Conservation (phyloP, 2,329 filamentous ascomycete species). For the Mycogone perniciosa region DNA sequence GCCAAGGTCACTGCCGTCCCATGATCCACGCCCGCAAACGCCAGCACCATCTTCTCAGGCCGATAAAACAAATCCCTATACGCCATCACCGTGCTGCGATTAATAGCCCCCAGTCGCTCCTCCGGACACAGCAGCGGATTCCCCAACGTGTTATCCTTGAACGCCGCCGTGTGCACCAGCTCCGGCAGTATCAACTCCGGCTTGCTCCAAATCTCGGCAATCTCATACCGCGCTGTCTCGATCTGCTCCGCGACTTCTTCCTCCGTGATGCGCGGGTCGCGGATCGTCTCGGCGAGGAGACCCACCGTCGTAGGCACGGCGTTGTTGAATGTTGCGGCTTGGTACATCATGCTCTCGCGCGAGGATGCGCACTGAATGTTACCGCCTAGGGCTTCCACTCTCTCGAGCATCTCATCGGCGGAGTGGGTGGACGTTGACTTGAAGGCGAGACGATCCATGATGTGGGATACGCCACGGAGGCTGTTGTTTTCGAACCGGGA, state of each 20-base stretch:
- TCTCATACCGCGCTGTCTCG: constrained; percentile 89
- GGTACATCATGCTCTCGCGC: constrained; percentile 96
- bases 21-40: constrained; percentile 89
- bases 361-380: constrained; percentile 97
- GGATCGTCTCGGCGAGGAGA: constrained; percentile 88
- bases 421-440: constrained; percentile 71
- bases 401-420: constrained; percentile 80
- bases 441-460: constrained; percentile 92
- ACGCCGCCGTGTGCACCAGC: constrained; percentile 90
- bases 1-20: constrained; percentile 70
- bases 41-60: constrained; percentile 87
- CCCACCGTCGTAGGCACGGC: constrained; percentile 77
- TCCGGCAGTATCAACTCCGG: constrained; percentile 94
- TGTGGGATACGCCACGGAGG: constrained; percentile 86
- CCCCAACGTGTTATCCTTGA: constrained; percentile 91
- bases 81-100: constrained; percentile 63
- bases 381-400: constrained; percentile 80
- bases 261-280: constrained; percentile 75
- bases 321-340: constrained; percentile 94
- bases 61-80: constrained; percentile 81
- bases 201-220: constrained; percentile 95
- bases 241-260: constrained; percentile 83
- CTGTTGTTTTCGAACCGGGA: constrained; percentile 86
- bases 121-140: constrained; percentile 88
- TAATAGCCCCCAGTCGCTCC: constrained; percentile 71